Percentiles rank a stretch among this genome's conserved stretches.
phyloP scores from a whole-genome alignment of 371 early-diverging fungal genomes.

The Mortierella polycephala region DNA sequence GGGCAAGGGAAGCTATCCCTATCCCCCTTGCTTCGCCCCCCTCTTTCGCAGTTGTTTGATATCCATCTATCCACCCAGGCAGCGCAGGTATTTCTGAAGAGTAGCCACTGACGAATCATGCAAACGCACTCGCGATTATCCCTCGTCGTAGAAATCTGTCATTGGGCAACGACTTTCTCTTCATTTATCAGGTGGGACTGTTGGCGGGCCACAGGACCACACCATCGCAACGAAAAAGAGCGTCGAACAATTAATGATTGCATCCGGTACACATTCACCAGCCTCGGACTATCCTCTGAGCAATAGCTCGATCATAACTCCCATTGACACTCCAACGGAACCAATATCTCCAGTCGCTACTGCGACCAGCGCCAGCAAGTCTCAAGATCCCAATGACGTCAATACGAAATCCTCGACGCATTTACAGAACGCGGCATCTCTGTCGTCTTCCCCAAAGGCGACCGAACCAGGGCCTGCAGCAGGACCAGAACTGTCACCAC shows the following conservation, averaged over 20 bases:
- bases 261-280: slow-evolving; percentile 5
- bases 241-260: slow-evolving; percentile 28
- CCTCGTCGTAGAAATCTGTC: slow-evolving; percentile 38
- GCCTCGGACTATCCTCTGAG: background rate
- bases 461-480: slow-evolving; percentile 7
- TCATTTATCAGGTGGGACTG: slow-evolving; percentile 28
- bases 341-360: background rate
- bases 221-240: background rate
- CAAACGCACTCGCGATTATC: too few species aligned
- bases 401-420: background rate
- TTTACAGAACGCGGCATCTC: slow-evolving; percentile 5
- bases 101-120: too few species aligned
- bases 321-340: slow-evolving; percentile 13
- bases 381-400: background rate
- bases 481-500: slow-evolving; percentile 29
- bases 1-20: too few species aligned
- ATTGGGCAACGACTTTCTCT: slow-evolving; percentile 51
- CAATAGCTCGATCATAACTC: slow-evolving; percentile 4
- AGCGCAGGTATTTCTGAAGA: background rate
- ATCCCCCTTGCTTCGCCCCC: background rate
- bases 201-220: slow-evolving; percentile 17
- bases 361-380: background rate
- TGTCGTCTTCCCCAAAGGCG: slow-evolving; percentile 12
- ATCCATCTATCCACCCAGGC: too few species aligned
- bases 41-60: too few species aligned